These are phyloP conservation scores for Podaxis sp. DNA, from an alignment of 768 basidiomycete species.

Conservation along the genomic window DNA sequence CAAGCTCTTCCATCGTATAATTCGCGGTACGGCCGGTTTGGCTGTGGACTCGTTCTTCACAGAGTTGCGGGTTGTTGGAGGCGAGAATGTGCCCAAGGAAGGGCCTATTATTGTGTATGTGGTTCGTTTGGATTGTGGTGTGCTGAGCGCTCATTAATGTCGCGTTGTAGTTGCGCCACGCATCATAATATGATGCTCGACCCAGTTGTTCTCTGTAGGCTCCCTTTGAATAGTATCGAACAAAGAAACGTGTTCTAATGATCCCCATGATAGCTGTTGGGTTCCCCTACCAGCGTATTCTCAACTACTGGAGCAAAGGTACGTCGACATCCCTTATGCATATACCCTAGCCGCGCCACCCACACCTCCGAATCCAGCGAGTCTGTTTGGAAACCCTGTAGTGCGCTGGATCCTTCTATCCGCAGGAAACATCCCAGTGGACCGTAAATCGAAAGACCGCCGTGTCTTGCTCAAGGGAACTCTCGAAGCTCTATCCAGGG, in stretches of 20 bases:
- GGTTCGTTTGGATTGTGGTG: neutral
- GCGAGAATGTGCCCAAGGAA: conserved; percentile 81
- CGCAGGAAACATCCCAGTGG: conserved; percentile 97
- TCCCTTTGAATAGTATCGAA: neutral
- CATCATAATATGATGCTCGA: conserved; percentile 98
- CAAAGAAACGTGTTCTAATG: neutral
- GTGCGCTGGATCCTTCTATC: conserved; percentile 74
- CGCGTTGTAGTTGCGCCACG: conserved; percentile 28
- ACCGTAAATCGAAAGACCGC: conserved; percentile 91
- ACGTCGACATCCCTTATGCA: conserved; percentile 14
- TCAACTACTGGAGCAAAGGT: conserved; percentile 97
- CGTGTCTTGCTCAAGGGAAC: conserved; percentile 87
- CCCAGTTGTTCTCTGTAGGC: conserved; percentile 77
- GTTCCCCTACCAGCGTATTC: conserved; percentile 77
- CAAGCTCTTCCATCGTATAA: conserved; percentile 61
- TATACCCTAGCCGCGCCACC: neutral
- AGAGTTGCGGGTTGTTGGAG: conserved; percentile 82
- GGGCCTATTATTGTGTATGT: conserved; percentile 94
- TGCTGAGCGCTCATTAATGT: conserved; percentile 6
- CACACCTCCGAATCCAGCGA: conserved; percentile 40
- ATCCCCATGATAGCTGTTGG: conserved; percentile 54
- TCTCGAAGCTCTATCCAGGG: conserved; percentile 78
- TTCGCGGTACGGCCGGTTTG: conserved; percentile 69
- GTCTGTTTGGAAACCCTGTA: conserved; percentile 79
- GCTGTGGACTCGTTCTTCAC: conserved; percentile 88